These are phyloP conservation scores for Raddia guianensis DNA, from an alignment of 176 grass and related monocot genomes.

Conservation along the genomic window DNA sequence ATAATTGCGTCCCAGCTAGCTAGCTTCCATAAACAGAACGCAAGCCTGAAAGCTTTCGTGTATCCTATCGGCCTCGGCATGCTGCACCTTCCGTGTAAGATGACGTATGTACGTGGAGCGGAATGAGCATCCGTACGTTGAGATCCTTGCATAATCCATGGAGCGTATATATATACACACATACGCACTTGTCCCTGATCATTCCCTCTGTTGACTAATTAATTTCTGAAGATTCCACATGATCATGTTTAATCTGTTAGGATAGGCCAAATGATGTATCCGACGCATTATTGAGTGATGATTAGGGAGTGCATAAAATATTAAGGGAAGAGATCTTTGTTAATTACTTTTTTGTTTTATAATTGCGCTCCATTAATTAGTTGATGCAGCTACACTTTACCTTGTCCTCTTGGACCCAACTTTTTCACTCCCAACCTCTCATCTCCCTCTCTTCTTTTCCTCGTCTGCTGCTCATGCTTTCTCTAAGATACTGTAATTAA, in stretches of 20 bases:
- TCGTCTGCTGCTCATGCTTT: constrained; percentile 4
- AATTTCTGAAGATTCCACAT: constrained; percentile 47
- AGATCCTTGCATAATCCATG: not conserved
- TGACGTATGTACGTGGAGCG: not conserved
- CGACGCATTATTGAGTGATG: constrained; percentile 56
- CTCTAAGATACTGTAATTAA: constrained; percentile 16
- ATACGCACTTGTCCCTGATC: constrained; percentile 13
- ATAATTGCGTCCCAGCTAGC: constrained; percentile 58
- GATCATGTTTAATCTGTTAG: constrained; percentile 25
- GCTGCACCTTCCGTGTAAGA: constrained; percentile 23
- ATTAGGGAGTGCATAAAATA: constrained; percentile 51
- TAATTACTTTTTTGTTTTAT: constrained; percentile 49
- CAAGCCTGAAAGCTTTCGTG: constrained; percentile 28
- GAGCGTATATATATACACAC: not conserved
- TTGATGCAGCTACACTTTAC: constrained; percentile 36
- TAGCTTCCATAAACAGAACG: constrained; percentile 49
- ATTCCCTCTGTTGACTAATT: constrained; percentile 48
- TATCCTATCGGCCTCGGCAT: constrained; percentile 20
- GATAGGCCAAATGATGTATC: constrained; percentile 20
- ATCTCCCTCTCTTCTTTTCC: not conserved
- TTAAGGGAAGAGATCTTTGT: constrained; percentile 37
- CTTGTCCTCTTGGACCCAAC: constrained; percentile 21
- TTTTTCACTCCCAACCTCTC: constrained; percentile 8
- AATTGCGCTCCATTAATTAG: constrained; percentile 40
- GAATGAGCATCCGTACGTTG: not conserved